Evolutionary conservation across 306 rosid species (phyloP).

Genomic region (Alnus rubra): DNA sequence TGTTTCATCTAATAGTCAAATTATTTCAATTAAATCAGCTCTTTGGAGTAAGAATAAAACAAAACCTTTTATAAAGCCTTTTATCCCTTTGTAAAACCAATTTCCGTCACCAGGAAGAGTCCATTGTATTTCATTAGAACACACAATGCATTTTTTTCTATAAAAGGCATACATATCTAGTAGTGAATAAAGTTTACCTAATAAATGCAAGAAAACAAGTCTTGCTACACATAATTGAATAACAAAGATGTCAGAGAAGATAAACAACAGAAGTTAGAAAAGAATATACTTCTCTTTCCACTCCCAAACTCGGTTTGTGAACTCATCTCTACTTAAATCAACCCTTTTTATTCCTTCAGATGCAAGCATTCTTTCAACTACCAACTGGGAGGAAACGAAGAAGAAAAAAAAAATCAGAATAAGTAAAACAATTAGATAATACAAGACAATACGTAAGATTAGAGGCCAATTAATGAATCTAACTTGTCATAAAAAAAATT

Average conservation of each 20-base stretch:
- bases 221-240: background rate
- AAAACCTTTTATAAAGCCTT: background rate
- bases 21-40: background rate
- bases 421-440: background rate
- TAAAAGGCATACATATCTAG: background rate
- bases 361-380: constrained; percentile 94
- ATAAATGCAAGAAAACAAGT: background rate
- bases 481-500: too few relatives aligned
- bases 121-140: background rate
- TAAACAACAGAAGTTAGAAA: constrained; percentile 24
- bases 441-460: background rate
- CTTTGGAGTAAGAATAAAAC: background rate
- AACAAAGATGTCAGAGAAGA: constrained; percentile 24
- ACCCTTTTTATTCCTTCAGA: constrained; percentile 82
- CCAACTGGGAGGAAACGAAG: constrained; percentile 65
- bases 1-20: background rate
- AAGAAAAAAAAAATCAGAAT: constrained; percentile 13
- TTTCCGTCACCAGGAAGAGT: background rate
- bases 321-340: constrained; percentile 85
- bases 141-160: background rate
- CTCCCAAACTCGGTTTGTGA: constrained; percentile 83
- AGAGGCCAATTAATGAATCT: background rate
- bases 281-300: constrained; percentile 91
- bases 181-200: background rate
- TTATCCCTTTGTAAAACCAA: background rate